Evolutionary conservation across 2,329 filamentous ascomycete genomes (phyloP).

Genomic region (Aspergillus cejpii): DNA sequence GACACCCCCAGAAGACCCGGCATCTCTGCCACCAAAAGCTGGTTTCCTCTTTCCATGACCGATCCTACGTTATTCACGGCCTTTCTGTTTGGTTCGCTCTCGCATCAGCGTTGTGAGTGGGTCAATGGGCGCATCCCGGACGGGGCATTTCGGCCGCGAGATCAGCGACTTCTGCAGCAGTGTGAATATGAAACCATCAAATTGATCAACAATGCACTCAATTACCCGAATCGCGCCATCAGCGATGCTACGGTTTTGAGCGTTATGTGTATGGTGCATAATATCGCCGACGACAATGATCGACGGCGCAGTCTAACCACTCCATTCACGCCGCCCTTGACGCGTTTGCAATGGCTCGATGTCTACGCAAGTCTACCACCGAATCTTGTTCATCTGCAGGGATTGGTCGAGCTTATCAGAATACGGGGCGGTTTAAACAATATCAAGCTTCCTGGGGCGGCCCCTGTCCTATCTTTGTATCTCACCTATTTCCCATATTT

Average conservation of each 20-base stretch:
- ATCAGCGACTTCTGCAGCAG: slow-evolving; percentile 21
- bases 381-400: slow-evolving; percentile 32
- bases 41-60: slow-evolving; percentile 27
- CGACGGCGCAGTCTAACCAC: slow-evolving; percentile 10
- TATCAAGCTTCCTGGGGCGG: slow-evolving; percentile 33
- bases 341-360: slow-evolving; percentile 33
- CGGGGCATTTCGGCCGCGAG: slow-evolving; percentile 15
- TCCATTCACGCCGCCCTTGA: slow-evolving; percentile 32
- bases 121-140: slow-evolving; percentile 21
- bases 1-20: not conserved
- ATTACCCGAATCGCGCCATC: slow-evolving; percentile 25
- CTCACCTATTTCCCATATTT: slow-evolving; percentile 4
- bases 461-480: slow-evolving; percentile 36
- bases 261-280: slow-evolving; percentile 33
- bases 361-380: slow-evolving; percentile 32
- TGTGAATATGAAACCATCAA: slow-evolving; percentile 32
- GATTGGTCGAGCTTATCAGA: slow-evolving; percentile 32
- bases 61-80: slow-evolving; percentile 28
- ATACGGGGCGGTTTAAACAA: slow-evolving; percentile 34
- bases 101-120: slow-evolving; percentile 29
- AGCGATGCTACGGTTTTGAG: slow-evolving; percentile 34
- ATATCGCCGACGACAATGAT: slow-evolving; percentile 21
- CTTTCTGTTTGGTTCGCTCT: slow-evolving; percentile 29
- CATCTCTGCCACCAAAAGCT: slow-evolving; percentile 13
- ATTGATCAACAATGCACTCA: slow-evolving; percentile 31